Base-by-base conservation (phyloP, 257 asterid genomes). In the Cruciata laevipes region DNA sequence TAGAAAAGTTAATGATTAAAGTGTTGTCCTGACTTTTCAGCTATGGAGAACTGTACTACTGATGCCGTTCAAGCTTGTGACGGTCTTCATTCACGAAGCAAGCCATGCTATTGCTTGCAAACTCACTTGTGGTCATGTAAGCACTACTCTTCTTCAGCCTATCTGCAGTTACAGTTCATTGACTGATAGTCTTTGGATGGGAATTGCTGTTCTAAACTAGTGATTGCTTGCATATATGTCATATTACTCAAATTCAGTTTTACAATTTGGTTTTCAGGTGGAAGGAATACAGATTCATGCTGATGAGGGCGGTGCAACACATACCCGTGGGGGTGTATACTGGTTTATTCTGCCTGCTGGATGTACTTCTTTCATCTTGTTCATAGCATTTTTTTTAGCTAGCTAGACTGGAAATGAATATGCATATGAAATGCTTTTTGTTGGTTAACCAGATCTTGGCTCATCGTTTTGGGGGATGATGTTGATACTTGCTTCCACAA, bases 341-440 rank as follows among this genome's bases (percentile, higher is more conserved):
- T 92, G 96, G 98, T 59, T 92, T 81, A 92, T 92, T 83, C 77
- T 92, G 81, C 98, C 98, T 6, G 98, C 98, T 58, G 98, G 98
- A 81, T 92, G 98, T 92, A 87, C 71, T 65, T 8, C 69, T 69
- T 65, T 51, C 69, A 63, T 77, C 47, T n/a, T 67, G 38, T 69
- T 31, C 47, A 53, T 8, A 32, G 49, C 66, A 13, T 23, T 24
- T 62, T 20, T n/a, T n/a, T n/a, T n/a, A 23, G 38, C 9, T 53
- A 52, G 5, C 27, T 30, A 71, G 20, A 63, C 60, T 8, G 56
- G 23, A 35, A 2, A 62, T 20, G 33, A 40, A 13, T 24, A 61
- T 32, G 38, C 40, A 58, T 65, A 63, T 56, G 8, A 33, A 69
- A 24, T 17, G 32, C 7, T 25, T 24, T 56, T 25, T 65, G 20